These are phyloP conservation scores for Microdochium trichocladiopsis DNA, from an alignment of 2,329 filamentous ascomycete genomes.

Conservation along the genomic window DNA sequence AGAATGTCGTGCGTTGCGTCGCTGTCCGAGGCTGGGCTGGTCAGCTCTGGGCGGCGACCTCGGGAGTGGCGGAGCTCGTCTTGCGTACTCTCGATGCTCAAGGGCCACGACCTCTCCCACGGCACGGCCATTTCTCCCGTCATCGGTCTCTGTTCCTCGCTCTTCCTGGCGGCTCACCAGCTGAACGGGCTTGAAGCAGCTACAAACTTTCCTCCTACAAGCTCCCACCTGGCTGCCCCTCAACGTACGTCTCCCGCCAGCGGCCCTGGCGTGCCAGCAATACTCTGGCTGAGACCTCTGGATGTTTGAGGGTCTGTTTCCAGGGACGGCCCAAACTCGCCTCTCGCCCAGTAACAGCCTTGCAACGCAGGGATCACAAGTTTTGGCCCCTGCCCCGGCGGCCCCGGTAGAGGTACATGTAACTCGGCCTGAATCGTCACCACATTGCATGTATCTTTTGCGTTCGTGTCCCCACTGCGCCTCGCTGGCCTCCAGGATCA, in stretches of 20 bases:
- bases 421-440: background rate
- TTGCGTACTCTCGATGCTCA: background rate
- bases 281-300: background rate
- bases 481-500: background rate
- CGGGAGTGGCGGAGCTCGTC: background rate
- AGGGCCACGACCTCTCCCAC: background rate
- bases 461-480: background rate
- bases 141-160: too few relatives aligned
- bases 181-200: too few relatives aligned
- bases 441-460: background rate
- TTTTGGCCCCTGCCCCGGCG: background rate
- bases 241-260: too few relatives aligned
- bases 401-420: background rate
- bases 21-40: too few relatives aligned
- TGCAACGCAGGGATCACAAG: background rate
- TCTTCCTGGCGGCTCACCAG: too few relatives aligned
- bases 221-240: too few relatives aligned
- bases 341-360: background rate
- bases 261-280: background rate
- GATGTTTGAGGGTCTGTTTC: background rate
- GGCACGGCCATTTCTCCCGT: too few relatives aligned
- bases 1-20: too few relatives aligned
- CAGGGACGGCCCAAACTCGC: background rate
- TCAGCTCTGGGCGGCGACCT: too few relatives aligned
- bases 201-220: background rate